phyloP scores from a whole-genome alignment of 148 eudicot genomes.

The Rhododendron vialii region DNA sequence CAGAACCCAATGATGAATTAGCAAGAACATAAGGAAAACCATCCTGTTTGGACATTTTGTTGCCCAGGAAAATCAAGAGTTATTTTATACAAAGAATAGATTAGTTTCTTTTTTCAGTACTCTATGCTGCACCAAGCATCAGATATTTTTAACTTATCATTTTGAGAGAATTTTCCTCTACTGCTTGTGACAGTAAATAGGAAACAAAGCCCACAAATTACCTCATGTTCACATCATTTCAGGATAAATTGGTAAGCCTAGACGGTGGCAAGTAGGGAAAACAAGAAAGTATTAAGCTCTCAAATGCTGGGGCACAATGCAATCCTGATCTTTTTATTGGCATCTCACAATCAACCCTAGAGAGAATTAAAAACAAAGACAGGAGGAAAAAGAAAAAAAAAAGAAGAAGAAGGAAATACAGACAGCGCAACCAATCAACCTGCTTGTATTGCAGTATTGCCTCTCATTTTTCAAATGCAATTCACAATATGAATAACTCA shows the following conservation, averaged over 20 bases:
- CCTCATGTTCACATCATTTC: background rate
- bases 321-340: background rate
- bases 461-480: background rate
- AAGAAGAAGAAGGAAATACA: background rate
- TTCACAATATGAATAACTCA: background rate
- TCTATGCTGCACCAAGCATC: background rate
- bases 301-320: background rate
- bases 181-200: background rate
- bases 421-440: background rate
- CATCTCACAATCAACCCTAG: background rate
- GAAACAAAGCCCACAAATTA: background rate
- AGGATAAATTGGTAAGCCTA: background rate
- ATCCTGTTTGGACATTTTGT: background rate
- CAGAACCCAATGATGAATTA: background rate
- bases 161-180: background rate
- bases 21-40: background rate
- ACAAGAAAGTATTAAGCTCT: background rate
- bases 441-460: background rate
- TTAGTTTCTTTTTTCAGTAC: background rate
- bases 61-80: background rate
- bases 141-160: background rate
- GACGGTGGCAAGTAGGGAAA: background rate
- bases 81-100: background rate
- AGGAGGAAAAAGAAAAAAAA: background rate
- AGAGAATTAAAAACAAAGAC: background rate